These are phyloP conservation scores for Lolium multiflorum DNA, from an alignment of 176 grass and related monocot genomes.

Conservation along the genomic window DNA sequence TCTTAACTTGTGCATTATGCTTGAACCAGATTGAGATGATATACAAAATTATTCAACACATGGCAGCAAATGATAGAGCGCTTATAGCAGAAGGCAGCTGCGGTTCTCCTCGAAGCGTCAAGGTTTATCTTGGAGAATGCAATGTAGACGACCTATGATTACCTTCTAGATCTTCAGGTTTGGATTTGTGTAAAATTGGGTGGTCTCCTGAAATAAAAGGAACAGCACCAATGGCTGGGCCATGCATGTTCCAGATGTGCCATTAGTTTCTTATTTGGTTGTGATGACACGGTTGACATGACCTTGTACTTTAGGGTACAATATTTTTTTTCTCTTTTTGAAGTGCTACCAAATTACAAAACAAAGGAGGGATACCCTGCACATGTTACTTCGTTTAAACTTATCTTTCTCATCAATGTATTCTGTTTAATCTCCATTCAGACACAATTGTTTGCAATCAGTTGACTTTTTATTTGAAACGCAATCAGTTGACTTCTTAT, in stretches of 20 bases:
- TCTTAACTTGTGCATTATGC: neutral
- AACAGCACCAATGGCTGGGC: neutral
- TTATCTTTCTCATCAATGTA: neutral
- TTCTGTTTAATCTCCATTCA: neutral
- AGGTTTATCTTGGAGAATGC: conserved; percentile 90
- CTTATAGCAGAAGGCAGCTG: conserved; percentile 94
- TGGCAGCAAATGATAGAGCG: conserved; percentile 98
- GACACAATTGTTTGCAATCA: too few relatives aligned
- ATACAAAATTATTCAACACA: conserved; percentile 97
- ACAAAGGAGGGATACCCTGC: neutral
- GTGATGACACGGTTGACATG: conserved; percentile 21
- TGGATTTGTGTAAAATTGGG: conserved; percentile 49
- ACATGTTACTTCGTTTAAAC: neutral
- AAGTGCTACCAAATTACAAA: neutral
- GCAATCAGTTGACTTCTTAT: too few relatives aligned
- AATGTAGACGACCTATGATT: conserved; percentile 69
- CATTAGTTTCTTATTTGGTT: conserved; percentile 37
- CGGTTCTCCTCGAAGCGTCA: conserved; percentile 87
- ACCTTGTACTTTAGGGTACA: conserved; percentile 43
- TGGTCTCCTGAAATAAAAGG: conserved; percentile 45
- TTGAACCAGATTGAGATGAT: conserved; percentile 93
- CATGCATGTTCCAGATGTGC: conserved; percentile 32
- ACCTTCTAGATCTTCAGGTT: conserved; percentile 25
- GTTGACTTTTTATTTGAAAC: too few relatives aligned
- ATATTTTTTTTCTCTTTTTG: neutral